phyloP scores from a whole-genome alignment of 139 green algal species.

The Closterium sp. region DNA sequence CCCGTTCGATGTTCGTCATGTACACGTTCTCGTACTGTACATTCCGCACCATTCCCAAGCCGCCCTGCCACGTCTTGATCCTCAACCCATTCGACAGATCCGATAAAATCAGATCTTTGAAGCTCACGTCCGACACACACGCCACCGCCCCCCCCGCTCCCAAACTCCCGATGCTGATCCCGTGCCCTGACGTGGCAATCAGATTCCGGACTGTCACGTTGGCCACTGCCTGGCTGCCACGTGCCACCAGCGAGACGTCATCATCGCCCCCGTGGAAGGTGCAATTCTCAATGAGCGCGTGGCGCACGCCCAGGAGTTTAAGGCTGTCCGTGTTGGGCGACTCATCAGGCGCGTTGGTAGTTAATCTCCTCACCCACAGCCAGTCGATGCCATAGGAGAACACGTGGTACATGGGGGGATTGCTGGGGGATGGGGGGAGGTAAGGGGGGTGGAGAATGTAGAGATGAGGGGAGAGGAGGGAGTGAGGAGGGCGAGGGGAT shows the following conservation, averaged over 20 bases:
- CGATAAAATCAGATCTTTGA: neutral
- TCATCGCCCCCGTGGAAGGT: constrained; percentile 1
- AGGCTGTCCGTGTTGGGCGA: constrained; percentile 1
- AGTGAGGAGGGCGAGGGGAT: too few relatives aligned
- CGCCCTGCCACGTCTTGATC: constrained; percentile 12
- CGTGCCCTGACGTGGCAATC: neutral
- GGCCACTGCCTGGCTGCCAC: neutral
- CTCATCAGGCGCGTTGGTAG: neutral
- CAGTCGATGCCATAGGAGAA: neutral
- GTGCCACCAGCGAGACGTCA: neutral
- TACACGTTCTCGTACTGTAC: neutral
- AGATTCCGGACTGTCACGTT: neutral
- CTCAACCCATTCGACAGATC: neutral
- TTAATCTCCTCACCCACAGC: neutral
- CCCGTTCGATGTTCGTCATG: neutral
- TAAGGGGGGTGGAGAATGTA: too few relatives aligned
- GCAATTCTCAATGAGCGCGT: neutral
- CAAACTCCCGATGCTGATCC: constrained; percentile 9
- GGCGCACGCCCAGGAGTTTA: neutral
- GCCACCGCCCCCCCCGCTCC: neutral
- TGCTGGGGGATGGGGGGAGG: neutral
- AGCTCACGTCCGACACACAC: neutral
- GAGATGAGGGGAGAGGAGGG: too few relatives aligned
- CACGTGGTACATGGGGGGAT: neutral
- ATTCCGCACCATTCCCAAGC: neutral